These are phyloP conservation scores for Monosporascus sp. DNA, from an alignment of 2,329 filamentous ascomycete genomes.

Conservation along the genomic window DNA sequence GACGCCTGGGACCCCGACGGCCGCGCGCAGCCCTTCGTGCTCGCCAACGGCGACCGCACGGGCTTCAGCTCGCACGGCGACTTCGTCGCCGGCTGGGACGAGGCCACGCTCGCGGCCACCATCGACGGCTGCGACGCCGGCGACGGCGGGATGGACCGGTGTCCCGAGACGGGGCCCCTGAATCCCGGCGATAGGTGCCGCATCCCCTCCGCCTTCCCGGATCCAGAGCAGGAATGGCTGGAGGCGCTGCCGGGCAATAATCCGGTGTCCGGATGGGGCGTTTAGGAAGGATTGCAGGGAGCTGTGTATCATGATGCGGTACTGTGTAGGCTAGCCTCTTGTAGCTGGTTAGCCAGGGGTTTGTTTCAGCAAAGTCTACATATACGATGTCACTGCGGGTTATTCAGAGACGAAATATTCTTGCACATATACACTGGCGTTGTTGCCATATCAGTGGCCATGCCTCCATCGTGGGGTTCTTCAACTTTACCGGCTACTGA, in stretches of 20 bases:
- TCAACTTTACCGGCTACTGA: too few relatives aligned
- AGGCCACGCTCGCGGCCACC: conserved; percentile 25
- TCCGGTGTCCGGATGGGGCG: conserved; percentile 7
- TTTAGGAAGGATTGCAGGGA: conserved; percentile 28
- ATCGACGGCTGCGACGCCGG: conserved; percentile 52
- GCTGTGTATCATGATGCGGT: too few relatives aligned
- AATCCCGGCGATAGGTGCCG: not conserved
- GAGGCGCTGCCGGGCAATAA: conserved; percentile 33
- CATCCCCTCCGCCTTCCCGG: not conserved
- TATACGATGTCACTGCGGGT: too few relatives aligned
- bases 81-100: conserved; percentile 44
- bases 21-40: conserved; percentile 59
- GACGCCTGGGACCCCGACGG: conserved; percentile 48
- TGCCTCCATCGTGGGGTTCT: too few relatives aligned
- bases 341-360: too few relatives aligned
- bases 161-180: conserved; percentile 41
- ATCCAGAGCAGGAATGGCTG: conserved; percentile 35
- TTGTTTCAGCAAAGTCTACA: too few relatives aligned
- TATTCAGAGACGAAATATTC: too few relatives aligned
- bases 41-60: conserved; percentile 48
- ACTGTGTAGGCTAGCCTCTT: too few relatives aligned
- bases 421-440: too few relatives aligned
- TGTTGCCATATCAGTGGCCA: too few relatives aligned
- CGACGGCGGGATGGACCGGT: conserved; percentile 56
- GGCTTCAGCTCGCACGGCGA: conserved; percentile 51